Percentiles rank a stretch among this genome's conserved stretches.
Conservation (phyloP, 192 early-diverging fungal species). For the Linnemannia schmuckeri region DNA sequence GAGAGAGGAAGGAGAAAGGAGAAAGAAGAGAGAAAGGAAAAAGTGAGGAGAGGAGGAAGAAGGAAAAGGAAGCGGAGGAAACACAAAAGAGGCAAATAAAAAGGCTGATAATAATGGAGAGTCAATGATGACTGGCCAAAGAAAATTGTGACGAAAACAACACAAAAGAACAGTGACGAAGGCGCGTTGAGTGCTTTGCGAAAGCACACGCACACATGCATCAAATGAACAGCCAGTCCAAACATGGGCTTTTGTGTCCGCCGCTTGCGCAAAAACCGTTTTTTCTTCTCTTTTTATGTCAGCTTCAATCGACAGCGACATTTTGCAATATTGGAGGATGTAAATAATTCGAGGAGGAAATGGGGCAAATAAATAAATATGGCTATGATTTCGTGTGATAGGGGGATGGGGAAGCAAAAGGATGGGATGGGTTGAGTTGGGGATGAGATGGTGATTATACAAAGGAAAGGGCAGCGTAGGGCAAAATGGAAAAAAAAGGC, state of each 20-base stretch:
- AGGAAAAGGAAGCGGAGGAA: not conserved
- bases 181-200: not conserved
- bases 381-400: not conserved
- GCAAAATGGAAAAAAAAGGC: no score
- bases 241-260: not conserved
- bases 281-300: not conserved
- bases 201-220: not conserved
- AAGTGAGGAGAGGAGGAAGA: not conserved
- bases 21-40: not conserved
- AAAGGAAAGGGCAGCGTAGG: no score
- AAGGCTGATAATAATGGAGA: not conserved
- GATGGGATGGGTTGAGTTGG: no score
- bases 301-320: not conserved
- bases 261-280: not conserved
- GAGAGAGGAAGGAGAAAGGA: not conserved
- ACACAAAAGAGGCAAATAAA: not conserved
- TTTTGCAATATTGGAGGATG: not conserved
- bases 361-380: not conserved
- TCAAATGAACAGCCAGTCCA: not conserved
- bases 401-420: no score
- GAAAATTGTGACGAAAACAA: not conserved
- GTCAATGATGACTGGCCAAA: not conserved
- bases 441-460: no score
- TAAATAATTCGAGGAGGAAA: not conserved
- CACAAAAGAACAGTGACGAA: not conserved